Evolutionary conservation across 257 asterid genomes (phyloP).

Genomic region (Primulina huaijiensis): DNA sequence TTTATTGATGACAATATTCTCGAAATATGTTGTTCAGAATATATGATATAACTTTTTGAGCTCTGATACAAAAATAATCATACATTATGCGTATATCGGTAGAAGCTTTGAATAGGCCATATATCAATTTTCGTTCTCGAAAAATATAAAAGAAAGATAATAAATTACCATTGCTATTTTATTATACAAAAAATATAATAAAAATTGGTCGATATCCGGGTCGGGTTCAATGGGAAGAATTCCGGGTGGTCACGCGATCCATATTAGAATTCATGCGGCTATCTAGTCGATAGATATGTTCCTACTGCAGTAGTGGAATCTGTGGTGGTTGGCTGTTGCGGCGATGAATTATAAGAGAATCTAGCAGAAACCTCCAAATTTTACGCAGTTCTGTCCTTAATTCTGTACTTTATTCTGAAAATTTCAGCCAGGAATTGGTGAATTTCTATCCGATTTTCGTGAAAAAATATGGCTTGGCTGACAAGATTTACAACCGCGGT

Average conservation of each 20-base stretch:
- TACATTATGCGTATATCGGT: too few relatives aligned
- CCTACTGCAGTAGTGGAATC: constrained; percentile 16
- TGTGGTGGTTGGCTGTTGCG: not conserved
- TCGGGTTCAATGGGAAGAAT: not conserved
- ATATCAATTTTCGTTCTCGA: too few relatives aligned
- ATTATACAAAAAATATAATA: too few relatives aligned
- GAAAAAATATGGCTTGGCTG: constrained; percentile 72
- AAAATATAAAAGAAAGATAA: too few relatives aligned
- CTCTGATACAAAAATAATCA: too few relatives aligned
- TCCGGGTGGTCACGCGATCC: not conserved
- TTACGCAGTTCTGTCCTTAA: not conserved
- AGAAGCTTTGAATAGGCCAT: too few relatives aligned
- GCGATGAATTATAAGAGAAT: constrained; percentile 12
- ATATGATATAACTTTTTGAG: too few relatives aligned
- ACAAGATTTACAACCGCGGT: constrained; percentile 68
- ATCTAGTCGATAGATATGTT: not conserved
- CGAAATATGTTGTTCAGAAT: too few relatives aligned
- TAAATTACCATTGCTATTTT: too few relatives aligned
- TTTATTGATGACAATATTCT: too few relatives aligned
- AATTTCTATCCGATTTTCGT: not conserved
- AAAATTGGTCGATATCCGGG: not conserved
- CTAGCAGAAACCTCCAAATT: not conserved
- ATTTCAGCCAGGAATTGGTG: not conserved
- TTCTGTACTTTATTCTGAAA: not conserved
- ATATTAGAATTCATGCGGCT: constrained; percentile 6